Conservation (phyloP, 768 basidiomycete genomes). For the Agaricus blazei region DNA sequence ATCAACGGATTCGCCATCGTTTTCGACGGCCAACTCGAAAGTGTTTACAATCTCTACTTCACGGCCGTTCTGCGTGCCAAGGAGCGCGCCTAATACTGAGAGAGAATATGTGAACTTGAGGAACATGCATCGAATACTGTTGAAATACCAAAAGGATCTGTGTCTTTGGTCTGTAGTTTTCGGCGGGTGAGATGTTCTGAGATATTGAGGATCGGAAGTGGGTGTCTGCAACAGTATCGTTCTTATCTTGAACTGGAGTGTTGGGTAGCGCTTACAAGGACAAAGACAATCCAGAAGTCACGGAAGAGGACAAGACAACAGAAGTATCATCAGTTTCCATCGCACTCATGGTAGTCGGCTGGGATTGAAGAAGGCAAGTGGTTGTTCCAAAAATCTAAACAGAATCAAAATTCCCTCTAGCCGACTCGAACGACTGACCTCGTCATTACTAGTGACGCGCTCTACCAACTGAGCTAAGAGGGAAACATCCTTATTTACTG, state of each 20-base stretch:
- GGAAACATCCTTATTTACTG: conserved; percentile 16
- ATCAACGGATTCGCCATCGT: conserved; percentile 59
- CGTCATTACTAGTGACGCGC: conserved; percentile 50
- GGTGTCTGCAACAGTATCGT: conserved; percentile 60
- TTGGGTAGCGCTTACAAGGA: conserved; percentile 50
- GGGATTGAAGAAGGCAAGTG: not conserved
- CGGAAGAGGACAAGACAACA: conserved; percentile 67
- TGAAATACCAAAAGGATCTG: conserved; percentile 59
- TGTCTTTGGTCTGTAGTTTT: conserved; percentile 63
- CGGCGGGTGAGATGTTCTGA: conserved; percentile 91
- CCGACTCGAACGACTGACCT: conserved; percentile 32
- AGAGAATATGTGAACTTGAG: conserved; percentile 1
- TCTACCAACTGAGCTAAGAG: conserved; percentile 55
- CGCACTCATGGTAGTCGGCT: conserved; percentile 34
- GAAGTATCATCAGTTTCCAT: conserved; percentile 80
- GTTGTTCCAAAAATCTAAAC: not conserved
- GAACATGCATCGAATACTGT: conserved; percentile 1
- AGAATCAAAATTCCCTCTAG: conserved; percentile 22
- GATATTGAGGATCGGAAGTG: conserved; percentile 92
- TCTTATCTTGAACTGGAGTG: not conserved
- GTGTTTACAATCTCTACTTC: conserved; percentile 97
- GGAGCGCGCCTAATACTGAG: conserved; percentile 84
- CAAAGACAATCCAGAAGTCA: conserved; percentile 68
- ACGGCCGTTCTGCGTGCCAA: conserved; percentile 91
- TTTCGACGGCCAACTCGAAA: conserved; percentile 80